These are phyloP conservation scores for Cutaneotrichosporon sp. DNA, from an alignment of 1,284 basidiomycete species.

Conservation along the genomic window DNA sequence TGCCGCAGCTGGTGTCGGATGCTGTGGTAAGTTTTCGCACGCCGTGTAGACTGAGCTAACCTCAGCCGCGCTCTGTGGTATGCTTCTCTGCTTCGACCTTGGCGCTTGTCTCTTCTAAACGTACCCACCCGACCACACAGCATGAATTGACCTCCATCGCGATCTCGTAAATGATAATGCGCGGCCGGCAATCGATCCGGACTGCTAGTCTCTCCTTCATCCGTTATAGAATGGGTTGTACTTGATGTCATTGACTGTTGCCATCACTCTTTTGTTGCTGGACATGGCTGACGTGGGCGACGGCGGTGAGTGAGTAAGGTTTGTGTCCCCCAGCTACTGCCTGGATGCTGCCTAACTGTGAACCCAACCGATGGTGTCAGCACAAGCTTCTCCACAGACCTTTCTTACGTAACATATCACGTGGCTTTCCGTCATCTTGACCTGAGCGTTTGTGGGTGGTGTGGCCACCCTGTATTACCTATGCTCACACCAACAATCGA, in stretches of 20 bases:
- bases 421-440: background rate
- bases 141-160: background rate
- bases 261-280: background rate
- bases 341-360: too few species aligned
- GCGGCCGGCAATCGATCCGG: background rate
- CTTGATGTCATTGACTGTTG: background rate
- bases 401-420: background rate
- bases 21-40: conserved; percentile 19
- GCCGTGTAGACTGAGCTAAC: background rate
- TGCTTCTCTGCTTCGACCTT: conserved; percentile 21
- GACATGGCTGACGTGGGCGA: background rate
- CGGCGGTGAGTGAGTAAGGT: background rate
- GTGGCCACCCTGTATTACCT: background rate
- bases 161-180: background rate
- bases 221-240: conserved; percentile 9
- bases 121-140: background rate
- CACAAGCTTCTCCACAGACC: too few species aligned
- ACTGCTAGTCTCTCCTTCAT: background rate
- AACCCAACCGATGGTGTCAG: too few species aligned
- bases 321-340: too few species aligned
- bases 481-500: background rate
- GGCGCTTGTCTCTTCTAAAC: conserved; percentile 25
- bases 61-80: conserved; percentile 22
- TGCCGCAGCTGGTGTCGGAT: conserved; percentile 17
- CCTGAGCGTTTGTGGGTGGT: background rate